Evolutionary conservation across 2,329 filamentous ascomycete species (phyloP).

Genomic region (Cordyceps cateniannulata): DNA sequence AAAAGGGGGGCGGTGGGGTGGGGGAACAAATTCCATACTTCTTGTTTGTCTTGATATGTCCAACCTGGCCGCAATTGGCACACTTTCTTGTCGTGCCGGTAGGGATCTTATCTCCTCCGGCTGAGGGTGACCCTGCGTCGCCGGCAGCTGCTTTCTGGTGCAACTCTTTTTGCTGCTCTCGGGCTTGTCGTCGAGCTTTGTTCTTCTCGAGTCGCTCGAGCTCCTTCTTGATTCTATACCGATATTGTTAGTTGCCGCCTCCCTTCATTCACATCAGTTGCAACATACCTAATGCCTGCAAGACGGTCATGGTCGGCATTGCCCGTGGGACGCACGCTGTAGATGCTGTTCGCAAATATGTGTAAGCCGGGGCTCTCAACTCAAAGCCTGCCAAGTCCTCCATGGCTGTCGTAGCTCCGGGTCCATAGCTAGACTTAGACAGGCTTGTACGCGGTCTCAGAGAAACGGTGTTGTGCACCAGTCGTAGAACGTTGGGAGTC

Average conservation of each 20-base stretch:
- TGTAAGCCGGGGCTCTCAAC: slow-evolving; percentile 32
- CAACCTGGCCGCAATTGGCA: slow-evolving; percentile 93
- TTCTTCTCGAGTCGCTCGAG: slow-evolving; percentile 82
- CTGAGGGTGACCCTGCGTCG: slow-evolving; percentile 45
- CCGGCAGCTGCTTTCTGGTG: slow-evolving; percentile 39
- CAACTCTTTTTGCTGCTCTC: slow-evolving; percentile 79
- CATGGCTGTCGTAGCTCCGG: slow-evolving; percentile 23
- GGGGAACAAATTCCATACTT: slow-evolving; percentile 56
- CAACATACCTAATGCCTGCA: slow-evolving; percentile 33
- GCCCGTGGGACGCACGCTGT: slow-evolving; percentile 41
- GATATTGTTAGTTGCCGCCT: slow-evolving; percentile 14
- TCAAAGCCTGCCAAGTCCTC: slow-evolving; percentile 28
- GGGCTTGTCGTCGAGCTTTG: slow-evolving; percentile 80
- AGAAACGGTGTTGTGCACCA: not conserved
- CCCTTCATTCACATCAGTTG: not conserved
- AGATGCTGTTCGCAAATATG: slow-evolving; percentile 38
- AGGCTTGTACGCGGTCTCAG: not conserved
- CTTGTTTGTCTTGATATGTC: slow-evolving; percentile 98
- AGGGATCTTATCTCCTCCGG: slow-evolving; percentile 42
- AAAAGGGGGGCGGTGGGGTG: slow-evolving; percentile 24
- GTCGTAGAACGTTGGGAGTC: not conserved
- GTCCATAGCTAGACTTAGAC: slow-evolving; percentile 17
- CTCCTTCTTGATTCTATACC: slow-evolving; percentile 48
- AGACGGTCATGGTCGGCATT: slow-evolving; percentile 47
- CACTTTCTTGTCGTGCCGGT: slow-evolving; percentile 81